Evolutionary conservation across 108 stramenopile genomes (phyloP).

Genomic region (Craspedostauros australis): DNA sequence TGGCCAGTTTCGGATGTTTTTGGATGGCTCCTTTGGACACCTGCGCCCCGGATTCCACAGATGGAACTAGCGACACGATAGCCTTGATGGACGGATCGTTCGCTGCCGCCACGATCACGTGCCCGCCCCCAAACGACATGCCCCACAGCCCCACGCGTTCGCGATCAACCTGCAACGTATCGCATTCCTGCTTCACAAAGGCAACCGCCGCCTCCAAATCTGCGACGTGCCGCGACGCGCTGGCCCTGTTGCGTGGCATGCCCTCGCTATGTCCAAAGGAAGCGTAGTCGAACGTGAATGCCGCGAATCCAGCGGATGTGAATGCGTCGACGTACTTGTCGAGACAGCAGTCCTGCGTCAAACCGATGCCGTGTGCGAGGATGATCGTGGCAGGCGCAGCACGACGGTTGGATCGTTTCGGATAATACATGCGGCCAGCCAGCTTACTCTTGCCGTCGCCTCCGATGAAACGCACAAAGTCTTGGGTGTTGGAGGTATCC

Average conservation of each 20-base stretch:
- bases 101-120: slow-evolving; percentile 15
- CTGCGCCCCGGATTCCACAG: slow-evolving; percentile 8
- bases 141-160: slow-evolving; percentile 18
- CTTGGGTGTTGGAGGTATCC: too few relatives aligned
- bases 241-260: slow-evolving; percentile 13
- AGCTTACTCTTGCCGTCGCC: not conserved
- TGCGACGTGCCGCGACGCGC: slow-evolving; percentile 2
- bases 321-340: slow-evolving; percentile 13
- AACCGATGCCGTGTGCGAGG: slow-evolving; percentile 22
- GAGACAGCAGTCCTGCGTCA: slow-evolving; percentile 14
- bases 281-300: slow-evolving; percentile 28
- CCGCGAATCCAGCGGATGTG: slow-evolving; percentile 11
- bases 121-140: slow-evolving; percentile 26
- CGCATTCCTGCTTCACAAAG: not conserved
- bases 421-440: not conserved
- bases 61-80: slow-evolving; percentile 18
- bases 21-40: slow-evolving; percentile 3
- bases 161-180: slow-evolving; percentile 1
- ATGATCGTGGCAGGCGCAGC: slow-evolving; percentile 5
- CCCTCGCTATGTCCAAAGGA: slow-evolving; percentile 20
- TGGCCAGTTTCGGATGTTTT: not conserved
- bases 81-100: slow-evolving; percentile 8
- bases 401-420: not conserved
- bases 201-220: slow-evolving; percentile 14
- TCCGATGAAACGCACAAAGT: slow-evolving; percentile 7